Conservation (phyloP, 1,139 yeast species). For the Entelexis sorbosivorans region DNA sequence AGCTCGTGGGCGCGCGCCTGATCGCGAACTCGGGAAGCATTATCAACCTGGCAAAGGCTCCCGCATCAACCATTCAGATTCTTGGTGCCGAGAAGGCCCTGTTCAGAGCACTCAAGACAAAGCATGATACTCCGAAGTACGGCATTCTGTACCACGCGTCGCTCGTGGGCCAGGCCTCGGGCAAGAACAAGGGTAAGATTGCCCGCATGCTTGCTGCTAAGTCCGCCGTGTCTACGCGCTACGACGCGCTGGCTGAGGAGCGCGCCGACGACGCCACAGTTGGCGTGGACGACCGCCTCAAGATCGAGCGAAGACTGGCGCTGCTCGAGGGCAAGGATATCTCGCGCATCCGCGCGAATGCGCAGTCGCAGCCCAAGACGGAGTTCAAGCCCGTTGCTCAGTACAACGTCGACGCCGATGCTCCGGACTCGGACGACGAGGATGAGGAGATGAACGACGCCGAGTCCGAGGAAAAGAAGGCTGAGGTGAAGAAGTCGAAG, state of each 20-base stretch:
- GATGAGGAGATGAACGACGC: slow-evolving; percentile 27
- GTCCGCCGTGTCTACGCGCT: slow-evolving; percentile 92
- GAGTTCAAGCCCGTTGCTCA: slow-evolving; percentile 75
- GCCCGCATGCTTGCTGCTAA: slow-evolving; percentile 98
- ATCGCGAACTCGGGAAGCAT: slow-evolving; percentile 96
- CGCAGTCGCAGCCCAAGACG: slow-evolving; percentile 47
- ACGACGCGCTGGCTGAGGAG: slow-evolving; percentile 94
- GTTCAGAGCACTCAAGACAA: slow-evolving; percentile 95
- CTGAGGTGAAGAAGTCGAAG: slow-evolving; percentile 25
- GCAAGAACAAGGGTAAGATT: slow-evolving; percentile 96
- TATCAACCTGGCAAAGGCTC: slow-evolving; percentile 89
- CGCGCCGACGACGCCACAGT: slow-evolving; percentile 90
- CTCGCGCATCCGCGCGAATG: slow-evolving; percentile 30
- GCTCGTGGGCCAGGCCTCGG: slow-evolving; percentile 92
- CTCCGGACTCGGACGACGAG: slow-evolving; percentile 30
- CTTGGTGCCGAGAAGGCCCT: slow-evolving; percentile 99
- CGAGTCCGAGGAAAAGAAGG: slow-evolving; percentile 25
- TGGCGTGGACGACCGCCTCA: slow-evolving; percentile 83
- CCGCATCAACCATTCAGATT: slow-evolving; percentile 97
- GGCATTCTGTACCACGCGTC: slow-evolving; percentile 97
- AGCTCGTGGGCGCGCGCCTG: slow-evolving; percentile 94
- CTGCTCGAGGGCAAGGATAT: slow-evolving; percentile 81
- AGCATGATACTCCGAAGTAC: slow-evolving; percentile 97
- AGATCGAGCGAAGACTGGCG: slow-evolving; percentile 89
- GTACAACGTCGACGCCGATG: slow-evolving; percentile 90